Base-by-base conservation (phyloP, 768 basidiomycete species). In the Xerocomus brunneocitrinus region DNA sequence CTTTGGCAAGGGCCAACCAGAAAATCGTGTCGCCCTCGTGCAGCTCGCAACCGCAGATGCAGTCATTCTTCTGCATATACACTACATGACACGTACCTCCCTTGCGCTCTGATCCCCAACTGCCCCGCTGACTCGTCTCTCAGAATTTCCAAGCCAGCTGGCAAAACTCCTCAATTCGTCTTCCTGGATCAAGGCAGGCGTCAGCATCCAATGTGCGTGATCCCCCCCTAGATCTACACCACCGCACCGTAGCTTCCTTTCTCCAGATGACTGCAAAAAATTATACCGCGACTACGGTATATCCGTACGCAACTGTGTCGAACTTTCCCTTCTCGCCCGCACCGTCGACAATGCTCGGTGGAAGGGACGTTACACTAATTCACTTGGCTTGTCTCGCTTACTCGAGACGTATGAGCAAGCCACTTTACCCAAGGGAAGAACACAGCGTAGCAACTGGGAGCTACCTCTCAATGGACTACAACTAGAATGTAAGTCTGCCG, bases 361-460 rank as follows among this genome's bases (percentile, higher is more conserved):
- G 87, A 84, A 85, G 68, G 89, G 87, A 38, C 79, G 73, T 53
- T 90, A 87, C 60, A 74, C 67, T n/a, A 54, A 62, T 5, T 72
- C 77, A 9, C 76, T 91, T 35, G 85, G 87, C 16, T 76, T 91
- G 8, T 76, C 85, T 27, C 77, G 83, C 16, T 74, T 91, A 0
- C 71, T 83, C n/a, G 81, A 84, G 58, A 68, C 70, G 1, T 91
- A 90, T 51, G 73, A 83, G 54, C 71, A 76, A 36, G 71, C 74
- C 12, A 61, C 69, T 0, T 66, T 91, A 25, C 49, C 62, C 3
- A 91, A 91, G 61, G 85, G 83, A 3, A 81, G 67, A 55, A 70
- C 78, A n/a, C 78, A 76, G 30, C 75, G 77, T 28, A 87, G 83
- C 62, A 84, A 91, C 59, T 91, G 89, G 89, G 84, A 89, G 62